These are phyloP conservation scores for Ottelia alismoides DNA, from an alignment of 106 monocot species.

Conservation along the genomic window DNA sequence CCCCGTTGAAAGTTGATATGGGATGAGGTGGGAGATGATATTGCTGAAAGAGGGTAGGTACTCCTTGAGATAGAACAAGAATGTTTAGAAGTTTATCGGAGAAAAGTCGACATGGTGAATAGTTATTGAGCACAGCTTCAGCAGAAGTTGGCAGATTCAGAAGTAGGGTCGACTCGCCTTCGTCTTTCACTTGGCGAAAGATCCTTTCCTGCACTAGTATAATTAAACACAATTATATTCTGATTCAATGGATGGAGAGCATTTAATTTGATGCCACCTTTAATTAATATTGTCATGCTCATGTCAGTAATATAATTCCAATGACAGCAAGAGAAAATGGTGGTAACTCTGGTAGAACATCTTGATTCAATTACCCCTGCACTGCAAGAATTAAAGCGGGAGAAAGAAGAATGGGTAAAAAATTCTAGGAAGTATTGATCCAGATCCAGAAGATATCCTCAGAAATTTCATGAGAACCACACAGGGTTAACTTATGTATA, in stretches of 20 bases:
- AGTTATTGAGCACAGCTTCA: constrained; percentile 37
- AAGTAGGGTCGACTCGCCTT: constrained; percentile 53
- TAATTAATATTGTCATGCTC: no score
- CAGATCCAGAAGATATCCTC: constrained; percentile 46
- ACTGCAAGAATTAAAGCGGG: constrained; percentile 46
- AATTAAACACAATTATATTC: background rate
- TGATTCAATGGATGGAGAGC: background rate
- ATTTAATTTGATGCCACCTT: background rate
- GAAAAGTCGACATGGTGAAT: constrained; percentile 65
- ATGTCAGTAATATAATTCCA: background rate
- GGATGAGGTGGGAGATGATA: constrained; percentile 63
- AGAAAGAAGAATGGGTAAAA: constrained; percentile 49
- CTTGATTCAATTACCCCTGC: constrained; percentile 54
- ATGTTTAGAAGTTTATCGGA: constrained; percentile 43
- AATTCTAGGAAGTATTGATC: constrained; percentile 34
- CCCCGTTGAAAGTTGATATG: constrained; percentile 41
- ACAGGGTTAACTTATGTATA: background rate
- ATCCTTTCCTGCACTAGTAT: constrained; percentile 40
- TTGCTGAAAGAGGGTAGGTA: constrained; percentile 37
- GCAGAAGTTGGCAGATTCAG: constrained; percentile 53
- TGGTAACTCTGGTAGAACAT: constrained; percentile 55
- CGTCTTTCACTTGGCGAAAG: constrained; percentile 63
- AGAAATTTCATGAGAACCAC: constrained; percentile 35
- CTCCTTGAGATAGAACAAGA: constrained; percentile 58
- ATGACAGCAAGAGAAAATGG: constrained; percentile 46